Evolutionary conservation across 2,329 filamentous ascomycete species (phyloP), one percentile per base, ranked within the genome.

Genomic region (Simplicillium sp.): DNA sequence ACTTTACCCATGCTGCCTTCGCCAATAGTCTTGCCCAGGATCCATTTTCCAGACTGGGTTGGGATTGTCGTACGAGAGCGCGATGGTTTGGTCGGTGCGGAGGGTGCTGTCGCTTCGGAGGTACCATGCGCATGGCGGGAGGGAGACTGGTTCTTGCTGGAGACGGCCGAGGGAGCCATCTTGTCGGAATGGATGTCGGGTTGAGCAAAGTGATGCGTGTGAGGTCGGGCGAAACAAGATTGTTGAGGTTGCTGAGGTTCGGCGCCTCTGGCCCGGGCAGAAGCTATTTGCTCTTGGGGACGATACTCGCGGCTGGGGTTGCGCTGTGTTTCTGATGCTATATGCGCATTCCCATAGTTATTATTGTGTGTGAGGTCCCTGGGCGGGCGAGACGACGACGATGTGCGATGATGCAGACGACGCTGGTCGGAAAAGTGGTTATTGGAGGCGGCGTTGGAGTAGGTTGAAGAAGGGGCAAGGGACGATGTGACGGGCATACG

Each of bases 1-100:
- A 98, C 92, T 63, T 97, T 97, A 49, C 92, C 92, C 92, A 98
- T 98, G 62, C 90, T 97, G 38, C 92, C 92, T 40, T 89, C 88
- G 45, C 92, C 92, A 54, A 98, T 92, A 3, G 92, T 97, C 71
- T 97, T 97, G 44, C 90, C 90, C 39, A 98, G 71, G 42, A 88
- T 80, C 88, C 90, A 98, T 68, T 89, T 87, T 43, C 92, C 92
- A 11, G 89, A 88, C 36, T 84, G 81, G 3, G 89, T 88, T 39
- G 85, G 86, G 57, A 98, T 94, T 33, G 86, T 90, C 11, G 90
- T 96, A 54, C 79, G 72, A 41, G 77, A 73, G 50, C 73, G 73
- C 44, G 70, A 66, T 50, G 71, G 70, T 52, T 73, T 71, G 37
- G 68, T 59, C 35, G 65, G 64, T 11, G 67, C 55, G 12, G 56